Base-by-base conservation (phyloP, 768 basidiomycete species). In the Mycena filopes region DNA sequence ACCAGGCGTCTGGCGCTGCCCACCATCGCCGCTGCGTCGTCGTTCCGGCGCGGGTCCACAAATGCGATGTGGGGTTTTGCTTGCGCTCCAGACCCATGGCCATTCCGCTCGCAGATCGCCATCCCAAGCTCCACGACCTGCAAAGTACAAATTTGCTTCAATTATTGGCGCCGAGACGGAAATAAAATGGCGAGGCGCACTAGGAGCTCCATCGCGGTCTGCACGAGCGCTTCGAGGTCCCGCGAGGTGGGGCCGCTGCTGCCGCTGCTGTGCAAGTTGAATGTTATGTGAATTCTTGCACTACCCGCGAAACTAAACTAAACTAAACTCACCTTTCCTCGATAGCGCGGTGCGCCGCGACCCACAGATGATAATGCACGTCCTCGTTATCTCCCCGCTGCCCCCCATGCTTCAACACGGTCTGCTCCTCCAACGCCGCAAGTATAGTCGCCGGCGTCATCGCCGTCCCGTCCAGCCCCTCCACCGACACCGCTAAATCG, bases 111-210 rank as follows among this genome's bases (percentile, higher is more conserved):
- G 50, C 82, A 70, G 55, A 87, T 72, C 4, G 79, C 79, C 6
- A 73, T 70, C 23, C 84, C 84, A 26, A 88, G 69, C 68, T 88
- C 84, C 55, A 86, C 79, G 48, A 88, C 69, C 89, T 89, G 61
- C 41, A 47, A 21, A 28, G 20, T 18, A 13, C 29, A 49, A 26
- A 31, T 29, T n/a, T n/a, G n/a, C n/a, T n/a, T 47, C 47, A 36
- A 36, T 36, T 11, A 36, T 36, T 36, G 36, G 36, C 9, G 36
- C 36, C 15, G 4, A 36, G 21, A 26, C 26, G 36, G 33, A 18
- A 45, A 62, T 51, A 41, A 65, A 53, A n/a, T 28, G 48, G 21
- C 9, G 46, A 26, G 12, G 60, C 58, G 16, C 48, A 66, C 65
- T 9, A 66, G 38, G n/a, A 45, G 54, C 11, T 62, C 60, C 60